Conservation (phyloP, 1,284 basidiomycete genomes). For the Naganishia sp. region DNA sequence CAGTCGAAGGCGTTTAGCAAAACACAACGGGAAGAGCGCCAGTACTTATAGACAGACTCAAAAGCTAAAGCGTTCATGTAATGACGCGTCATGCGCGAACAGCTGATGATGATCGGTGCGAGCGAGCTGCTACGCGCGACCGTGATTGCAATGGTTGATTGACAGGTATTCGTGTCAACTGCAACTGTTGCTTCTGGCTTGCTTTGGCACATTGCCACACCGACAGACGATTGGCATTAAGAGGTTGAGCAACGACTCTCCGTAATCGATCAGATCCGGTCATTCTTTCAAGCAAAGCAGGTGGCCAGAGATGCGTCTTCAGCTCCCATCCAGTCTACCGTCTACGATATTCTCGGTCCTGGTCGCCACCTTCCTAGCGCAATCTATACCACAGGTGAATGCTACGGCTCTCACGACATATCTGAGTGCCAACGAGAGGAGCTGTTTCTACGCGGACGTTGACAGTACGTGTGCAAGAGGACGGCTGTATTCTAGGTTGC, state of each 20-base stretch:
- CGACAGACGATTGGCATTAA: too few species aligned
- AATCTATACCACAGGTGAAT: background rate
- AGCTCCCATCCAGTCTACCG: constrained; percentile 4
- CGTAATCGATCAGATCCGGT: background rate
- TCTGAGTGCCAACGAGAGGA: constrained; percentile 77
- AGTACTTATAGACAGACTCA: too few species aligned
- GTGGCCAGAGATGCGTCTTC: constrained; percentile 7
- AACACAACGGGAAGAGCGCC: too few species aligned
- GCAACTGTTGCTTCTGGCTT: accelerated
- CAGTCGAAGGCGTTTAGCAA: too few species aligned
- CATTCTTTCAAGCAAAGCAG: background rate
- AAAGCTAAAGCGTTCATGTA: background rate
- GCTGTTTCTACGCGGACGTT: constrained; percentile 96
- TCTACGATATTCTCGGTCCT: constrained; percentile 6
- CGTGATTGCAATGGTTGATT: too few species aligned
- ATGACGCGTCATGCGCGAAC: too few species aligned
- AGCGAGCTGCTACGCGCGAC: too few species aligned
- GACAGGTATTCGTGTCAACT: too few species aligned
- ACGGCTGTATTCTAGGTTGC: background rate
- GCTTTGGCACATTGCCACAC: too few species aligned
- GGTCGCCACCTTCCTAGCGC: constrained; percentile 1
- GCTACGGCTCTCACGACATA: constrained; percentile 75
- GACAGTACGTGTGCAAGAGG: constrained; percentile 56
- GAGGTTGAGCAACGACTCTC: background rate
- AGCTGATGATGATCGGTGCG: too few species aligned